Percentiles rank a stretch among this genome's conserved stretches.
phyloP scores from a whole-genome alignment of 23 red algal genomes.

The Gracilaria caudata region DNA sequence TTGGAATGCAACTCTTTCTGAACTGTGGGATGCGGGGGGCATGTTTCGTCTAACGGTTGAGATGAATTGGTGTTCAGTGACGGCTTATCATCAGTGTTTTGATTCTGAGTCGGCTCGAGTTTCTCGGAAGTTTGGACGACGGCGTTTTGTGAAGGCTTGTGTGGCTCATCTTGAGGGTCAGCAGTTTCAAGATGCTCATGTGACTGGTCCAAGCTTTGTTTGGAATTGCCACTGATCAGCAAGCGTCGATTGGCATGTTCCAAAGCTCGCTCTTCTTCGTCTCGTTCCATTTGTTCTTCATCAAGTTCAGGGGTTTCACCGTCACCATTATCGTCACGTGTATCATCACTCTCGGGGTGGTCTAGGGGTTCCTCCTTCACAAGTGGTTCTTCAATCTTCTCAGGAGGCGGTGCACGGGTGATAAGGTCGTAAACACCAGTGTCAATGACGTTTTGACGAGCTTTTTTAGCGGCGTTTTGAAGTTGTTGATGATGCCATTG shows the following conservation, averaged over 20 bases:
- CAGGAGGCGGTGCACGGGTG: conserved; percentile 3
- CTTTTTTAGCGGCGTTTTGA: conserved; percentile 30
- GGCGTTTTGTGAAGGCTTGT: not conserved
- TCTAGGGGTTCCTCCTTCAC: not conserved
- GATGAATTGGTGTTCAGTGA: not conserved
- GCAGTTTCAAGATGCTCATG: not conserved
- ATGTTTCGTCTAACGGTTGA: not conserved
- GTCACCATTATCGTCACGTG: conserved; percentile 7
- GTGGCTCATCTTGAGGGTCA: not conserved
- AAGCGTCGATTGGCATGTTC: conserved; percentile 24
- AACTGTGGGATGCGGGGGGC: not conserved
- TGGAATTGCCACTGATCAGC: not conserved
- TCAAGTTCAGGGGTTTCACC: not conserved
- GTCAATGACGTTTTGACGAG: conserved; percentile 25
- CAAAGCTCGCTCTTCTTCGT: conserved; percentile 61
- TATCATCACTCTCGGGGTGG: not conserved
- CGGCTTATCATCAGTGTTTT: not conserved
- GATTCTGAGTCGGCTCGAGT: not conserved
- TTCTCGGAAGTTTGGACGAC: not conserved
- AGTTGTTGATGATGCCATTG: conserved; percentile 32
- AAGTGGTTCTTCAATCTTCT: not conserved
- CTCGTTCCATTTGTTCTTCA: conserved; percentile 31
- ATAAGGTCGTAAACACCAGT: conserved; percentile 23
- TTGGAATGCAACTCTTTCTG: not conserved
- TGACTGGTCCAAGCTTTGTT: not conserved